phyloP scores from a whole-genome alignment of 495 filamentous ascomycete species.

The Tuber brumale region DNA sequence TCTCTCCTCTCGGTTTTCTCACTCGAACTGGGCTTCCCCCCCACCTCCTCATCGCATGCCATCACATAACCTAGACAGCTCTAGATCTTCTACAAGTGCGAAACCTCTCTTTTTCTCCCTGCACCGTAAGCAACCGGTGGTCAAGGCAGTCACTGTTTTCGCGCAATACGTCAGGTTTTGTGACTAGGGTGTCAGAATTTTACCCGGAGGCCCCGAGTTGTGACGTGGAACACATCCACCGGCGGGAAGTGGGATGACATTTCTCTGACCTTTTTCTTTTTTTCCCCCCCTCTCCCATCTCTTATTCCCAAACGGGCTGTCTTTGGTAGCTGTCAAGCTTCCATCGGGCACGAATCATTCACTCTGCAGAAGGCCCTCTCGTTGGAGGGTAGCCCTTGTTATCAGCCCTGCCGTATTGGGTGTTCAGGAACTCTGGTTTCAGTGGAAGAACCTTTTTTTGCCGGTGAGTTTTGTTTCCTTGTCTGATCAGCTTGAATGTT shows the following conservation, averaged over 20 bases:
- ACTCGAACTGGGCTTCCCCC: neutral
- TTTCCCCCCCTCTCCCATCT: neutral
- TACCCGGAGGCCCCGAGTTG: neutral
- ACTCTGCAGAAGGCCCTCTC: neutral
- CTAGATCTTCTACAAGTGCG: neutral
- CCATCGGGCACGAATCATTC: neutral
- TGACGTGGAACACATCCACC: slow-evolving; percentile 1
- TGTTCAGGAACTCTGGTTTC: neutral
- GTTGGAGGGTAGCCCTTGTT: neutral
- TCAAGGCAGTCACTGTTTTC: neutral
- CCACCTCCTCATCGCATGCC: neutral
- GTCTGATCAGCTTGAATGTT: neutral
- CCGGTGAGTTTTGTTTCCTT: neutral
- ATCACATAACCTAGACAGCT: neutral
- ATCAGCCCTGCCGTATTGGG: neutral
- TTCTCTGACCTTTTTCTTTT: neutral
- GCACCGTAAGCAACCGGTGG: neutral
- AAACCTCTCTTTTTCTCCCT: neutral
- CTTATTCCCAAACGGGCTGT: neutral
- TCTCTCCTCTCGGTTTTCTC: neutral
- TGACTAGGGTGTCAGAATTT: neutral
- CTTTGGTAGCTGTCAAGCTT: neutral
- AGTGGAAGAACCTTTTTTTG: neutral
- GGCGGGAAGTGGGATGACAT: neutral
- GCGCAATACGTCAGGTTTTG: neutral